Percentiles rank a stretch among this genome's conserved stretches.
Conservation (phyloP, 805 yeast species). For the Maudiozyma turicensis region DNA sequence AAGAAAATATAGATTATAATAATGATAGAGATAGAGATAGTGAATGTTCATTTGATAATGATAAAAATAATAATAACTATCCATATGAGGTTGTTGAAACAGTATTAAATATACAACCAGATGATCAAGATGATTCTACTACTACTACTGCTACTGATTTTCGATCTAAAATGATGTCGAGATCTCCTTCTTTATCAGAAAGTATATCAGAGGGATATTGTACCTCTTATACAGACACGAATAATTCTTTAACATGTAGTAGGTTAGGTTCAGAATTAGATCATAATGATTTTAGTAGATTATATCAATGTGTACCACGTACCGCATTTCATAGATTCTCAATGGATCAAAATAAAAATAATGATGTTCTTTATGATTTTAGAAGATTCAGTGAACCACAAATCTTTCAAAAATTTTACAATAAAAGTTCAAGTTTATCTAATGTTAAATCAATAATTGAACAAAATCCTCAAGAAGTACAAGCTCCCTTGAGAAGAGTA, state of each 20-base stretch:
- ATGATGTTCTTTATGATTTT: not conserved
- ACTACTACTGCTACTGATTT: not conserved
- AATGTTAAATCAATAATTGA: not conserved
- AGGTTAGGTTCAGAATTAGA: not conserved
- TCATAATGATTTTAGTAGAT: conserved; percentile 2
- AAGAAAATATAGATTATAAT: no score
- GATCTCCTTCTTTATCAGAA: not conserved
- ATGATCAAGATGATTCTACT: not conserved
- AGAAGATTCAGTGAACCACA: conserved; percentile 5
- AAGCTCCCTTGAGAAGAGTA: not conserved
- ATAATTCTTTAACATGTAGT: not conserved
- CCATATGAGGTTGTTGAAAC: conserved; percentile 1
- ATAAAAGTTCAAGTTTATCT: not conserved
- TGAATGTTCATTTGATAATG: not conserved
- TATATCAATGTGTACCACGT: conserved; percentile 10
- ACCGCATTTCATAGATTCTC: not conserved
- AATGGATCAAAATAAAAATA: not conserved
- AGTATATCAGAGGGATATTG: not conserved
- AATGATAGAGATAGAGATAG: not conserved
- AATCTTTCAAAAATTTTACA: not conserved
- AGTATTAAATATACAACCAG: not conserved
- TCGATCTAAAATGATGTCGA: not conserved
- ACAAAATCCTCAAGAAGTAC: not conserved
- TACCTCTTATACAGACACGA: not conserved
- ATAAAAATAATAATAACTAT: not conserved